phyloP scores from a whole-genome alignment of 768 basidiomycete species.

The Flagelloscypha sp. region DNA sequence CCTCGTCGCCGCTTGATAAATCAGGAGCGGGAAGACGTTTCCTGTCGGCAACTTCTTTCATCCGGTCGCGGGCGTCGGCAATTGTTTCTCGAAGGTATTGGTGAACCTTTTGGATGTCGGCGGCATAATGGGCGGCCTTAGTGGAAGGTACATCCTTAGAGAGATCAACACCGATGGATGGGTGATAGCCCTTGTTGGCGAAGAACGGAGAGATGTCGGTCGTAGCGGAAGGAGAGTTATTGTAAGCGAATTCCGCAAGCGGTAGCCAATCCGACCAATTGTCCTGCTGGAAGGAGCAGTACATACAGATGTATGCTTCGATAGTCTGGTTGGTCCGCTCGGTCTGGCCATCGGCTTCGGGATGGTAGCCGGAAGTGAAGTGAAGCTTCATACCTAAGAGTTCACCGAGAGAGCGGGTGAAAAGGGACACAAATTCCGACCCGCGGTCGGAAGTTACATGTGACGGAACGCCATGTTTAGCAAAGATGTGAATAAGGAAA shows the following conservation, averaged over 20 bases:
- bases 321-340: slow-evolving; percentile 21
- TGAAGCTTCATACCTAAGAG: slow-evolving; percentile 18
- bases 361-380: slow-evolving; percentile 21
- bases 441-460: slow-evolving; percentile 26
- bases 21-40: slow-evolving; percentile 5
- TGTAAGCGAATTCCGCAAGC: slow-evolving; percentile 23
- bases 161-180: slow-evolving; percentile 15
- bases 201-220: slow-evolving; percentile 24
- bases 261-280: slow-evolving; percentile 20
- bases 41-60: no score
- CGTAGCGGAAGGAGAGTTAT: slow-evolving; percentile 17
- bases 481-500: slow-evolving; percentile 27
- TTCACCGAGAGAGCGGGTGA: slow-evolving; percentile 19
- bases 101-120: slow-evolving; percentile 13
- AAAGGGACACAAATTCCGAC: slow-evolving; percentile 24
- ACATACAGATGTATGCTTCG: slow-evolving; percentile 14
- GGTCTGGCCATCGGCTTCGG: slow-evolving; percentile 28
- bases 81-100: slow-evolving; percentile 8
- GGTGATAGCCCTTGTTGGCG: slow-evolving; percentile 24
- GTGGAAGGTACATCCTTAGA: no score
- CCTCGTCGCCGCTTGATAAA: slow-evolving; percentile 8
- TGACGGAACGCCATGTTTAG: slow-evolving; percentile 25
- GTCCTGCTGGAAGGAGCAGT: slow-evolving; percentile 18
- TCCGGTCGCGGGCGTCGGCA: slow-evolving; percentile 5
- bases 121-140: no score